Evolutionary conservation across 2,329 filamentous ascomycete genomes (phyloP), one percentile per base, ranked within the genome.

Genomic region (Hypomyces perniciosus): DNA sequence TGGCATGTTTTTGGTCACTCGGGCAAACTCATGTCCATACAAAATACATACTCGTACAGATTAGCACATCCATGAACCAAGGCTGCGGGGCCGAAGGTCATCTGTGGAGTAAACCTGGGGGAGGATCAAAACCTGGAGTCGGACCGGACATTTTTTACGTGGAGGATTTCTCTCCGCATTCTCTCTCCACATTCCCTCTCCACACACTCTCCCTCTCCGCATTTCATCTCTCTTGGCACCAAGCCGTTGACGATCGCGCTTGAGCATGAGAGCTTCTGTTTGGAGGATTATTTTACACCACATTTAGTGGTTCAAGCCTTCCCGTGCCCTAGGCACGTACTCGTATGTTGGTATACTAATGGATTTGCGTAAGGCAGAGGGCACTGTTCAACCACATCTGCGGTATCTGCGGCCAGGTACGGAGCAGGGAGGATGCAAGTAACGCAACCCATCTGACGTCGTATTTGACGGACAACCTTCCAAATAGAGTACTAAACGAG

Each of bases 211-310:
- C 20, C 9, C 44, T 51, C 49, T 51, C 49, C 49, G 44, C 49
- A 51, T 51, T 51, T 47, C 39, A 33, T 28, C 8, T 38, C n/a
- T 45, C 40, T 39, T 31, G 38, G 42, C 35, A 44, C 44, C 39
- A 44, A 50, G 42, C 48, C 27, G 44, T 50, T 34, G 33, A 43
- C 30, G 37, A 37, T 31, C 47, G 26, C 47, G 20, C 31, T 49
- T 31, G 26, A 30, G 8, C 26, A 29, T 9, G 40, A 13, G 34
- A 30, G 9, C 39, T 48, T 43, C n/a, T 48, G 39, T 30, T 43
- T 48, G 38, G 45, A 47, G 45, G 45, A 38, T 39, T 39, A 30
- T 30, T 30, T 26, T 4, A 28, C 37, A 37, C 30, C 13, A 13
- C 38, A 31, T 31, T 28, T 10, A n/a, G 26, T 39, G 1, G 31